Evolutionary conservation across 192 early-diverging fungal genomes (phyloP).

Genomic region (Coemansia sp.): DNA sequence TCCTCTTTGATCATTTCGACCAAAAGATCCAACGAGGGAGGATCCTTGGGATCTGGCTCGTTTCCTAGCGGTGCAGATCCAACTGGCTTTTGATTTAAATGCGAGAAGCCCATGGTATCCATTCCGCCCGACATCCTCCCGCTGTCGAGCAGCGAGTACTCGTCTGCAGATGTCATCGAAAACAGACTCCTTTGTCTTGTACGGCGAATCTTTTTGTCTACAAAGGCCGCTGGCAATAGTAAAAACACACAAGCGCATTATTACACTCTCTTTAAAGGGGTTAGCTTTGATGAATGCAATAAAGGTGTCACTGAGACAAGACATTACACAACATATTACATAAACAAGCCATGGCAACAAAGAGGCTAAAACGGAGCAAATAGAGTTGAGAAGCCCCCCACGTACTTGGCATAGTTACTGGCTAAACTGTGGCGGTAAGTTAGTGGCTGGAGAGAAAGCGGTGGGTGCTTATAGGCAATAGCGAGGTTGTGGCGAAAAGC

Average conservation of each 20-base stretch:
- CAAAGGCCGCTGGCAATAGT: background rate
- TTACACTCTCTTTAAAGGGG: background rate
- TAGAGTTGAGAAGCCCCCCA: background rate
- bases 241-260: background rate
- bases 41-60: slow-evolving; percentile 18
- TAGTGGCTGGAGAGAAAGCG: background rate
- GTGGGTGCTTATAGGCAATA: slow-evolving; percentile 2
- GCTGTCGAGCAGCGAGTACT: slow-evolving; percentile 49
- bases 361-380: background rate
- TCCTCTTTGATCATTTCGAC: slow-evolving; percentile 57
- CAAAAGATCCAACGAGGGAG: slow-evolving; percentile 47
- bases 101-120: slow-evolving; percentile 26
- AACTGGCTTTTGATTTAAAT: slow-evolving; percentile 7
- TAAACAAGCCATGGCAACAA: too few relatives aligned
- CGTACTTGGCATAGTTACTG: background rate
- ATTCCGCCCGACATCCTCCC: slow-evolving; percentile 23
- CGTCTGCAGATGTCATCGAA: slow-evolving; percentile 47
- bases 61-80: slow-evolving; percentile 1
- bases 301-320: background rate
- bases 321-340: too few relatives aligned
- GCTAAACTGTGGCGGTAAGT: background rate
- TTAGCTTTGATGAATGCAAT: background rate
- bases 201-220: slow-evolving; percentile 51
- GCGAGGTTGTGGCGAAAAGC: slow-evolving; percentile 1
- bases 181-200: slow-evolving; percentile 52